A percentile compares a stretch with the other conserved stretches of the same genome.
phyloP scores from a whole-genome alignment of 148 eudicot species.

The Mesembryanthemum crystallinum region DNA sequence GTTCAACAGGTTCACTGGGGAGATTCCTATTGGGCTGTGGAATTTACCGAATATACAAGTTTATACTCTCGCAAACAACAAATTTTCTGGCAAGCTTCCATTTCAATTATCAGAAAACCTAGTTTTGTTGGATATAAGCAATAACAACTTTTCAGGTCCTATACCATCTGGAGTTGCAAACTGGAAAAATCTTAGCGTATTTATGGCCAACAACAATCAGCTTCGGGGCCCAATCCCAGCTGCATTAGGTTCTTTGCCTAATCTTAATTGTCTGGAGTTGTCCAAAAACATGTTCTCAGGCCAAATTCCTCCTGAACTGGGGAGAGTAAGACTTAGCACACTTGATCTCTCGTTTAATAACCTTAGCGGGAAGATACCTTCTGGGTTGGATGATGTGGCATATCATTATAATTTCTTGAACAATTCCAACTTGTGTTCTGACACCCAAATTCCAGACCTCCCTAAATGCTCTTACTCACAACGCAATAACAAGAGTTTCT shows the following conservation, averaged over 20 bases:
- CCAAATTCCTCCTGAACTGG: conserved; percentile 52
- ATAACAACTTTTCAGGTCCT: conserved; percentile 47
- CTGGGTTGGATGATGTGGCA: conserved; percentile 45
- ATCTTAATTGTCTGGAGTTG: conserved; percentile 40
- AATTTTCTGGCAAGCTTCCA: conserved; percentile 45
- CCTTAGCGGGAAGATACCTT: conserved; percentile 49
- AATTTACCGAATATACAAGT: too few relatives aligned
- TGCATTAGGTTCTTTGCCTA: conserved; percentile 37
- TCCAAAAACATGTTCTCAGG: conserved; percentile 56
- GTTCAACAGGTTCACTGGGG: too few relatives aligned
- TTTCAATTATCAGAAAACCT: conserved; percentile 31
- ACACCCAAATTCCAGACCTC: conserved; percentile 27
- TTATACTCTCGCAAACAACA: too few relatives aligned
- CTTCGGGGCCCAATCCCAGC: conserved; percentile 30
- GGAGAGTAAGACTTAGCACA: conserved; percentile 32
- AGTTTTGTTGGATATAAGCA: conserved; percentile 36
- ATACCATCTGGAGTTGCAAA: conserved; percentile 39
- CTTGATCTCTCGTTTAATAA: conserved; percentile 60
- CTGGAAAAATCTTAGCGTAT: conserved; percentile 36
- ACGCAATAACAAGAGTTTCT: conserved; percentile 13
- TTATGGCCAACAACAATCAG: conserved; percentile 47
- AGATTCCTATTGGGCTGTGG: too few relatives aligned
- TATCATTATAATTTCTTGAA: conserved; percentile 50
- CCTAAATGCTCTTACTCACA: conserved; percentile 35
- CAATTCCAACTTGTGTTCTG: conserved; percentile 46